Evolutionary conservation across 805 yeast genomes (phyloP).

Genomic region (Yamadazyma sp.): DNA sequence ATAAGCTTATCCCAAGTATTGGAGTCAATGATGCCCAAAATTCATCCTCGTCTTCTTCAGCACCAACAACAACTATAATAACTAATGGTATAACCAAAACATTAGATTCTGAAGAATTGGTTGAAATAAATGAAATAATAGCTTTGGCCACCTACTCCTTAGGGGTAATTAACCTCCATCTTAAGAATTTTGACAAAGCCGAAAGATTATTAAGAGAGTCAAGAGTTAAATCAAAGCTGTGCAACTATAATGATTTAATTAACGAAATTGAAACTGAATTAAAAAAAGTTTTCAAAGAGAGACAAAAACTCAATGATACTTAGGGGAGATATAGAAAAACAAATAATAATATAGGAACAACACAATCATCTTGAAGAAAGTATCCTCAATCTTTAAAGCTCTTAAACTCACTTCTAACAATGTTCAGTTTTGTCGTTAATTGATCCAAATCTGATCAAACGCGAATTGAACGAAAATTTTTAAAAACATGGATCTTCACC

Average conservation of each 20-base stretch:
- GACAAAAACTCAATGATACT: background rate
- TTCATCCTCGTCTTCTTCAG: no score
- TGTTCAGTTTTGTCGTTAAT: no score
- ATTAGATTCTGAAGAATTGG: slow-evolving; percentile 1
- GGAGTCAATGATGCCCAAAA: no score
- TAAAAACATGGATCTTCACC: slow-evolving; percentile 13
- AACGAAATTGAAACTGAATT: slow-evolving; percentile 66
- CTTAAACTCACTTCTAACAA: no score
- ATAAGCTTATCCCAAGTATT: slow-evolving; percentile 4
- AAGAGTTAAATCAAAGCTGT: slow-evolving; percentile 62
- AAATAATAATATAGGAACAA: no score
- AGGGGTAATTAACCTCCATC: slow-evolving; percentile 74
- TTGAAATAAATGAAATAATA: slow-evolving; percentile 54
- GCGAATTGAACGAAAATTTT: slow-evolving; percentile 3
- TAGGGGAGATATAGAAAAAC: no score
- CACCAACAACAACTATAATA: slow-evolving; percentile 11
- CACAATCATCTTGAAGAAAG: no score
- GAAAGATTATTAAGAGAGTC: slow-evolving; percentile 64
- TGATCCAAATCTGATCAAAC: slow-evolving; percentile 1
- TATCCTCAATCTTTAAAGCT: no score
- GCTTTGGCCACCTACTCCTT: slow-evolving; percentile 82
- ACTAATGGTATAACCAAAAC: background rate
- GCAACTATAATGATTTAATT: slow-evolving; percentile 61
- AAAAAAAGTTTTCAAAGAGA: slow-evolving; percentile 40
- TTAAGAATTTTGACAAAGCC: slow-evolving; percentile 54